Percentiles rank a stretch among this genome's conserved stretches.
phyloP scores from a whole-genome alignment of 2,329 filamentous ascomycete genomes.

The Colletotrichum shisoi region DNA sequence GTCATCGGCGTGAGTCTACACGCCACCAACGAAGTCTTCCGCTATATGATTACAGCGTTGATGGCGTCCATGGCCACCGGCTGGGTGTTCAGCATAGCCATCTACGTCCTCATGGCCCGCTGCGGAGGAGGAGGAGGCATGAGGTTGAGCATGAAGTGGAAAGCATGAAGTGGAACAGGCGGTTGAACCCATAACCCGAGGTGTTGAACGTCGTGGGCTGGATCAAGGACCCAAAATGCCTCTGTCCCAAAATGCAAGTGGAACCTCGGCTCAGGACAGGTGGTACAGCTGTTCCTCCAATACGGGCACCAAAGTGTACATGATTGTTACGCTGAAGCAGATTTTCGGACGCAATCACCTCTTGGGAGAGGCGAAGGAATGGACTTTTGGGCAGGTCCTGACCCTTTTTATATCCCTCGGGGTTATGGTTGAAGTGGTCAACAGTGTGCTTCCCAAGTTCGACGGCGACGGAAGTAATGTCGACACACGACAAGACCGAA shows the following conservation, averaged over 20 bases:
- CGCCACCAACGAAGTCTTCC: conserved; percentile 9
- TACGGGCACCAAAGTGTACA: conserved; percentile 2
- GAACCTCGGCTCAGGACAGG: background rate
- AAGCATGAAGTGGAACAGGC: background rate
- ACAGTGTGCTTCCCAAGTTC: background rate
- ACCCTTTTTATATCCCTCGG: background rate
- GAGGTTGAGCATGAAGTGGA: background rate
- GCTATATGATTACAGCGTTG: background rate
- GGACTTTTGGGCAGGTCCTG: background rate
- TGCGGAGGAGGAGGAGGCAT: background rate
- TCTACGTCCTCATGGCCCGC: background rate
- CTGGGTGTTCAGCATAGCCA: background rate
- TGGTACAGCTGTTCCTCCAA: background rate
- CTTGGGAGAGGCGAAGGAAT: background rate
- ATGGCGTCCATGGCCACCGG: background rate
- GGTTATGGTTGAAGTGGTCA: background rate
- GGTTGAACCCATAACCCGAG: background rate
- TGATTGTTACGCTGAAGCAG: background rate
- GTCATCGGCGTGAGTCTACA: conserved; percentile 3
- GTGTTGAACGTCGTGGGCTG: background rate
- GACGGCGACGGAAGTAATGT: background rate
- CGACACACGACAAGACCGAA: background rate
- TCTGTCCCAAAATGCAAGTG: background rate
- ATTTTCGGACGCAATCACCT: background rate
- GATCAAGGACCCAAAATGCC: background rate